Evolutionary conservation across 1,139 yeast species (phyloP), one percentile per base, ranked within the genome.

Genomic region (Trichomonascaceae sp.): DNA sequence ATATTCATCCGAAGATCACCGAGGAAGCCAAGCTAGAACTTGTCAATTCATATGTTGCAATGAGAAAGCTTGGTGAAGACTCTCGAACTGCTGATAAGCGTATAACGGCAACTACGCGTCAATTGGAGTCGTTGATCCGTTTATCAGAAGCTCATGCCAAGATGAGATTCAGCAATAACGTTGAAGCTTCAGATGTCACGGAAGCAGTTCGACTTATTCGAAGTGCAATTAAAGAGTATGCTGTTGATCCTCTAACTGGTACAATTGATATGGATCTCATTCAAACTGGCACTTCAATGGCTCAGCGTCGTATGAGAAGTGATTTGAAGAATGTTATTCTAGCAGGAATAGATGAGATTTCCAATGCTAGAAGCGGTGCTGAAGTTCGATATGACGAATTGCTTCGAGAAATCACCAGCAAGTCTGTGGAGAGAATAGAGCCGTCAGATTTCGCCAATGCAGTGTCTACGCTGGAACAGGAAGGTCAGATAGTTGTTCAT

Each of bases 101-200:
- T 64, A 88, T 93, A 61, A 93, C 99, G 1, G 99, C 99, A 4
- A 93, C 99, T 1, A 93, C 99, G 1, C 82, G 99, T 72, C 99
- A 95, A 69, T 76, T 93, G 57, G 99, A 93, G 71, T 86, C 95
- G 57, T 89, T 93, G 96, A 90, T 91, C 63, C 83, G 99, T 67
- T 76, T 93, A 50, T 73, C 96, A 0, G 99, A 93, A 71, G 99
- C 99, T 0, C 99, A 93, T 68, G 99, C 99, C 1, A 91, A 90
- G 71, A 87, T 95, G 96, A 82, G 96, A 62, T 76, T 93, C 47
- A 80, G 93, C 1, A 72, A 77, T 1, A 69, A 66, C 1, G 99
- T 93, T 4, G 85, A 84, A 53, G 75, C 87, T 27, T 78, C 78
- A 38, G 99, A 93, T 70, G 99, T 93, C n/a, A 78, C 79, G 61